phyloP scores from a whole-genome alignment of 352 stramenopile species.

The Blastocystis sp. region DNA sequence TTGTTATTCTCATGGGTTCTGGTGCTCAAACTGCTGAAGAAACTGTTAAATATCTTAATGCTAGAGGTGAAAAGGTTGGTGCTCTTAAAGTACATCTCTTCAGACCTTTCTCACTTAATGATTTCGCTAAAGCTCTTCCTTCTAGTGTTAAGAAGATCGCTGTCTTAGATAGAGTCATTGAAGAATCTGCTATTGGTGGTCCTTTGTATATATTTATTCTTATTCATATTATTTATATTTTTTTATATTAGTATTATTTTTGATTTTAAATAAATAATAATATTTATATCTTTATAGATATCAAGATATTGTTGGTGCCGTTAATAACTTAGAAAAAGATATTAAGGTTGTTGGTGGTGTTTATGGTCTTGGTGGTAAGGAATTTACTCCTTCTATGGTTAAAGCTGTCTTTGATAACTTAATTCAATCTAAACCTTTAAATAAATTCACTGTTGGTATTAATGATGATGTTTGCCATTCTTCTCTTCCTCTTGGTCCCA shows the following conservation, averaged over 20 bases:
- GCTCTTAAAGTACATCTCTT: conserved; percentile 56
- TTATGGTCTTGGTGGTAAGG: conserved; percentile 50
- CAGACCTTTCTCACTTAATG: conserved; percentile 54
- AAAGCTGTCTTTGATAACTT: conserved; percentile 52
- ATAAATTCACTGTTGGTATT: conserved; percentile 59
- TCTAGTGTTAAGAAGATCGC: conserved; percentile 49
- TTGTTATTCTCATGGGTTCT: conserved; percentile 54
- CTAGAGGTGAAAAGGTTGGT: conserved; percentile 53
- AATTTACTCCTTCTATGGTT: conserved; percentile 53
- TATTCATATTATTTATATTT: no score
- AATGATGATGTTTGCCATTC: conserved; percentile 51
- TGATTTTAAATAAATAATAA: no score
- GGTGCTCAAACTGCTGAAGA: conserved; percentile 47
- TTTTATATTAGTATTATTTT: no score
- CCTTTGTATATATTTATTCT: conserved; percentile 54
- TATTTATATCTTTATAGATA: no score
- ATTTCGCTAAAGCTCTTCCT: conserved; percentile 53
- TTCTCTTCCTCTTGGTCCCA: conserved; percentile 44
- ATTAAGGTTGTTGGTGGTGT: conserved; percentile 48
- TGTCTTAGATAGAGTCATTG: conserved; percentile 52
- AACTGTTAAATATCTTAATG: conserved; percentile 53
- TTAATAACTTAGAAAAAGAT: conserved; percentile 45
- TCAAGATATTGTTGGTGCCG: conserved; percentile 53
- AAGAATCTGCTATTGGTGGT: conserved; percentile 51
- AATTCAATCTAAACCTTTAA: conserved; percentile 40